Conservation (phyloP, 192 early-diverging fungal genomes). For the Entophlyctis luteolus region DNA sequence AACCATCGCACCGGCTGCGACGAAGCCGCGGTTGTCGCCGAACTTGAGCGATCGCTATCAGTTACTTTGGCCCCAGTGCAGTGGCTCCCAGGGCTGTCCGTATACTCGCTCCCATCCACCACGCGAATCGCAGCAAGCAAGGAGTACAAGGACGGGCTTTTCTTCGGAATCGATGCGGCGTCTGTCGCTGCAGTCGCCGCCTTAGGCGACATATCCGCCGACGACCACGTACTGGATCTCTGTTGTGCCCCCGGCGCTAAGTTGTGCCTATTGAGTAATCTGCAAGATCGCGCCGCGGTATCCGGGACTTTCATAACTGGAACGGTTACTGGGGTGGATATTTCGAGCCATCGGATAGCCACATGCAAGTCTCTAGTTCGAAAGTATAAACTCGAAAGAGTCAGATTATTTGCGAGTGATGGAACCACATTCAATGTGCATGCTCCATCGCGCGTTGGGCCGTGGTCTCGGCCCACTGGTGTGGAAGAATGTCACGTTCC, state of each 20-base stretch:
- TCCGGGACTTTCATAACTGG: conserved; percentile 37
- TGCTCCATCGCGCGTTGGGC: conserved; percentile 57
- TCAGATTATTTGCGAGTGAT: conserved; percentile 74
- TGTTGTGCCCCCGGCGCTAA: conserved; percentile 89
- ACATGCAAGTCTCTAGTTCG: conserved; percentile 72
- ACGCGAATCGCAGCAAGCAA: not conserved
- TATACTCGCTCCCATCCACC: not conserved
- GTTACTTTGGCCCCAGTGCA: not conserved
- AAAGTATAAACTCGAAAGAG: conserved; percentile 58
- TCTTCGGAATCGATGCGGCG: not conserved
- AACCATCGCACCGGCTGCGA: not conserved
- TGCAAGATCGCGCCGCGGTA: conserved; percentile 17
- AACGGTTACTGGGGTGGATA: conserved; percentile 89
- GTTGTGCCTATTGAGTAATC: conserved; percentile 73
- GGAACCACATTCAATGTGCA: conserved; percentile 72
- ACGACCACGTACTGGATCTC: conserved; percentile 86
- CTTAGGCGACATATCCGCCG: not conserved
- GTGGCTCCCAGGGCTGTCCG: not conserved
- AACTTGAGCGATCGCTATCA: not conserved
- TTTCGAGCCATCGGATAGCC: conserved; percentile 65
- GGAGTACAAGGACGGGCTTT: not conserved
- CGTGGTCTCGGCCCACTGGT: conserved; percentile 16
- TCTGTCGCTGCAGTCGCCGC: not conserved
- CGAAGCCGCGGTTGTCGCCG: not conserved
- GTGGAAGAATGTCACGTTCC: not conserved